Conservation (phyloP, 441 rosid genomes). For the Macaranga tanarius region DNA sequence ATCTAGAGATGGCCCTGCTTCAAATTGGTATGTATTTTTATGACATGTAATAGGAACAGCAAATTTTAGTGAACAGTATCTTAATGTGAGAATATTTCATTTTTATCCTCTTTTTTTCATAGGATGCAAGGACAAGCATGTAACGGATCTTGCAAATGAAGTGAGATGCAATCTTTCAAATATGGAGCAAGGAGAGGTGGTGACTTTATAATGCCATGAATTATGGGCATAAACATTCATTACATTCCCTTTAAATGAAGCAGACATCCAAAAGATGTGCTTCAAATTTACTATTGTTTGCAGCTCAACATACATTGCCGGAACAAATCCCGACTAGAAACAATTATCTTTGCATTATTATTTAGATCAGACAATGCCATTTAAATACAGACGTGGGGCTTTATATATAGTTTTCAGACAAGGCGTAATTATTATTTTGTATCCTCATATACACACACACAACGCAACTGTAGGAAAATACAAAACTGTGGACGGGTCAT, state of each 20-base stretch:
- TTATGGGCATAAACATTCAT: background rate
- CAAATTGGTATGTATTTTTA: slow-evolving; percentile 42
- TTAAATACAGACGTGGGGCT: background rate
- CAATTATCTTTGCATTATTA: no score
- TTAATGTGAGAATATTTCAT: background rate
- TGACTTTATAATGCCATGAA: slow-evolving; percentile 11
- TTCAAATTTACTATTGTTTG: background rate
- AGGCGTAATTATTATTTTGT: background rate
- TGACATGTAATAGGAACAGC: no score
- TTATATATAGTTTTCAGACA: no score
- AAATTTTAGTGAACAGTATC: background rate
- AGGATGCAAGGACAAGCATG: slow-evolving; percentile 76
- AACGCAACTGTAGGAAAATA: background rate
- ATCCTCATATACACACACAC: no score
- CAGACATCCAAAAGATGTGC: background rate
- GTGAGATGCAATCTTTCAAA: slow-evolving; percentile 56
- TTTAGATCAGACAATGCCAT: background rate
- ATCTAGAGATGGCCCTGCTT: slow-evolving; percentile 63
- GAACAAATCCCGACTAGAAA: background rate
- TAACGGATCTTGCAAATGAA: slow-evolving; percentile 65
- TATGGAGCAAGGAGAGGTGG: slow-evolving; percentile 15
- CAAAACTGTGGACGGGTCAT: background rate
- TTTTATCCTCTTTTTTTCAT: background rate
- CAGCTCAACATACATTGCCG: background rate
- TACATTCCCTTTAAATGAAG: background rate